Base-by-base conservation (phyloP, 1,139 yeast genomes). In the Taphrina flavorubra region DNA sequence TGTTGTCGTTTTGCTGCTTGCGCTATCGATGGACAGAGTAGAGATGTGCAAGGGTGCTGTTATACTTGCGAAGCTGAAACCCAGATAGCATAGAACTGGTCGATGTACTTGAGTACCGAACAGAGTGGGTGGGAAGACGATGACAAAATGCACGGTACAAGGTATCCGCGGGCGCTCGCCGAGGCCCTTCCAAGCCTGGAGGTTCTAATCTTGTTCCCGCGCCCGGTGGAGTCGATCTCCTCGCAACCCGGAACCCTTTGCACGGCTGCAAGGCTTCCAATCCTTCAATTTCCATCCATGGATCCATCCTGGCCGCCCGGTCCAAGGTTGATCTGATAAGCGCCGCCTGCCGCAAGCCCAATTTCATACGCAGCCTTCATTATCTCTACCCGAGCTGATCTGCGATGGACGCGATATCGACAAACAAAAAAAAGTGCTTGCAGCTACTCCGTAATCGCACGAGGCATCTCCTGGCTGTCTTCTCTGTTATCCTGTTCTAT, bases 391-490 rank as follows among this genome's bases (percentile, higher is more conserved):
- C 47, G 47, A 2, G 16, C 6, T 3, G 2, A 44, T 4, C 8
- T 14, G 8, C 47, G 16, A 8, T 14, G 2, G 8, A 14, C n/a
- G n/a, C 47, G 47, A 44, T 44, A 44, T 44, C 47, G 47, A 44
- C 47, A 44, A n/a, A 16, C 8, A 3, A 44, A 44, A 44, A 44
- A 44, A 44, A 25, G 31, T 25, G 31, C 31, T 25, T 25, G 47
- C n/a, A 13, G 47, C 18, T 44, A 14, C 47, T 44, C 47, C 47
- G 47, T 44, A 44, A 44, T 44, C 47, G 47, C 20, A 25, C 31
- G 6, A 14, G 8, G 47, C 47, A 44, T 44, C 47, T 44, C 47
- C 13, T 25, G 25, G 25, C 25, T 25, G 3, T 25, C 25, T 25
- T 25, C 25, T 25, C 25, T 25, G 25, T 25, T 25, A 25, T 25